Percentiles rank a stretch among this genome's conserved stretches.
phyloP scores from a whole-genome alignment of 2,329 filamentous ascomycete genomes.

The Sclerotinia nivalis region DNA sequence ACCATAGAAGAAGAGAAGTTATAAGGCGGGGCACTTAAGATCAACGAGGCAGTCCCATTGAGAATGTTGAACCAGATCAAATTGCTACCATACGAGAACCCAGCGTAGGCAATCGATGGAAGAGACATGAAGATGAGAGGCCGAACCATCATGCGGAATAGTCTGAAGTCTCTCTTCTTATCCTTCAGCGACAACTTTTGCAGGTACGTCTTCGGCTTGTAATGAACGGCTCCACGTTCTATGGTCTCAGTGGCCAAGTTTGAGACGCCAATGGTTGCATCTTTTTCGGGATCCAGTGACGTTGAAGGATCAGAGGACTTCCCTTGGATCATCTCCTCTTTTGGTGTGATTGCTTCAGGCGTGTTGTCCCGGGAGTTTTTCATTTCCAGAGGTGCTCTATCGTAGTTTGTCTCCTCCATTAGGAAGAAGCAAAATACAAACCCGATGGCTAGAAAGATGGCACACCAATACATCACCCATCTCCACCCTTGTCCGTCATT shows the following conservation, averaged over 20 bases:
- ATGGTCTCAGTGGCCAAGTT: not conserved
- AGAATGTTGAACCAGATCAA: slow-evolving; percentile 44
- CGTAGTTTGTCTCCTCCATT: slow-evolving; percentile 59
- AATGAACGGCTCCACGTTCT: slow-evolving; percentile 22
- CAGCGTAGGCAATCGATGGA: slow-evolving; percentile 42
- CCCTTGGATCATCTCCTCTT: slow-evolving; percentile 13
- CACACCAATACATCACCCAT: slow-evolving; percentile 55
- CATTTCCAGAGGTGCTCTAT: slow-evolving; percentile 31
- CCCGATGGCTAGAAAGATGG: slow-evolving; percentile 52
- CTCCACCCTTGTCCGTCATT: slow-evolving; percentile 51
- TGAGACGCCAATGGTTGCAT: not conserved
- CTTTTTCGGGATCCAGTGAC: slow-evolving; percentile 30
- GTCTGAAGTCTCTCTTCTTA: slow-evolving; percentile 35
- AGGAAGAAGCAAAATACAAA: slow-evolving; percentile 58
- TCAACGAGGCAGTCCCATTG: slow-evolving; percentile 41
- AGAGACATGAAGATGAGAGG: slow-evolving; percentile 41
- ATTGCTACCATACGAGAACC: slow-evolving; percentile 43
- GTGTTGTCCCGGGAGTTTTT: slow-evolving; percentile 14
- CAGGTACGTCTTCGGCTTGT: slow-evolving; percentile 34
- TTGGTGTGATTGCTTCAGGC: slow-evolving; percentile 25
- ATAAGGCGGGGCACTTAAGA: slow-evolving; percentile 42
- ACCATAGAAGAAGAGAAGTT: slow-evolving; percentile 42
- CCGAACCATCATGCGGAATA: slow-evolving; percentile 39
- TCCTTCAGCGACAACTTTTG: slow-evolving; percentile 36
- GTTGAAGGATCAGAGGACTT: not conserved